Evolutionary conservation across 768 basidiomycete genomes (phyloP), one percentile per base, ranked within the genome.

Genomic region (Agrocybe praecox): DNA sequence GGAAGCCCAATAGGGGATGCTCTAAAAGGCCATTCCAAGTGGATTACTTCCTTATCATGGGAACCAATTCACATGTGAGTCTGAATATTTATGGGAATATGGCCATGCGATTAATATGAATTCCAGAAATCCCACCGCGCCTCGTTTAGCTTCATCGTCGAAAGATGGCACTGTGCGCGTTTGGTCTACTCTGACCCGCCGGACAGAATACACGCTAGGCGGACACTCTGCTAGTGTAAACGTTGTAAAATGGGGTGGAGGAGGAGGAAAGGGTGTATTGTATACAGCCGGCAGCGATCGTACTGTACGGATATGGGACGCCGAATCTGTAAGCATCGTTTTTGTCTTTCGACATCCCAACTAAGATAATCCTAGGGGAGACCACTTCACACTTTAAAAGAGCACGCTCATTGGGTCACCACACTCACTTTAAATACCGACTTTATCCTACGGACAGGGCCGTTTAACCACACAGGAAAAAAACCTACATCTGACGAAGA

Each of bases 371-470:
- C 24, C 56, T 52, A 96, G 90, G 96, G 96, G 0, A 89, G 85
- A 70, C 84, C 86, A 23, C 76, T 98, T 34, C 83, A 96, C 64
- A 87, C 88, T 0, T 76, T 98, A 23, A 94, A 92, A 70, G 95
- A 98, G 59, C 96, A 99, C 65, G 97, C 95, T 0, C 97, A 99
- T 67, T 98, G 96, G 96, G 97, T 99, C 8, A 99, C 96, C 18
- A 98, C 96, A 0, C 84, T 99, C 44, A 88, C 97, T 3, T 80
- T 98, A 53, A 96, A 95, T 71, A 96, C 96, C 10, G 96, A 99
- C 69, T 97, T 96, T 66, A 85, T 96, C 23, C 80, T 97, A 4
- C 88, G 96, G 21, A 98, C 96, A 0, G 96, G 96, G 0, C 95
- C 96, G 0, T 98, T 91, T 64, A 95, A 98, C 69, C 92, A 97